Percentiles rank a stretch among this genome's conserved stretches.
These are phyloP conservation scores for Zymoseptoria crescenta DNA, from an alignment of 2,329 filamentous ascomycete genomes.

Conservation along the genomic window DNA sequence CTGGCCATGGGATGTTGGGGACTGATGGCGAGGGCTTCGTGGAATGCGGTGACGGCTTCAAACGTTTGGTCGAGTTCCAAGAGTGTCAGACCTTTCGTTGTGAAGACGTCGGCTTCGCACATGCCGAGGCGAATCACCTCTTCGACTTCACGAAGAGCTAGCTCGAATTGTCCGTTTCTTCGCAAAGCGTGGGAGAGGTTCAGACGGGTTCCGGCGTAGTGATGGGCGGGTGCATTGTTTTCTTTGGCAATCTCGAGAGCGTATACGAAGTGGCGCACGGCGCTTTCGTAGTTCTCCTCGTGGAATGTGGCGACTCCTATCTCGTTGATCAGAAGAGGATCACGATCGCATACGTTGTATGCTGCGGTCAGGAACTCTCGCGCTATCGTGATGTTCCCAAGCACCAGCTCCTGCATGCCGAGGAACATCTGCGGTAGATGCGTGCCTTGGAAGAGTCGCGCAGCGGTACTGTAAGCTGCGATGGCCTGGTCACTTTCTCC, in stretches of 20 bases:
- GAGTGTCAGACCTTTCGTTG: conserved; percentile 74
- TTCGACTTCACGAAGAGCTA: conserved; percentile 74
- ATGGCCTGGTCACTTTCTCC: conserved; percentile 98
- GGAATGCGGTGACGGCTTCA: conserved; percentile 72
- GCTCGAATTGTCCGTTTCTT: conserved; percentile 58
- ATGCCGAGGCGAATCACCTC: conserved; percentile 72
- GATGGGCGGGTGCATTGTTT: conserved; percentile 63
- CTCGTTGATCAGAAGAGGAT: conserved; percentile 89
- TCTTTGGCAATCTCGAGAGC: conserved; percentile 71
- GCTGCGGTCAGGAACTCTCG: conserved; percentile 92
- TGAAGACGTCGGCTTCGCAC: conserved; percentile 70
- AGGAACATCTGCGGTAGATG: conserved; percentile 93
- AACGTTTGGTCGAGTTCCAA: conserved; percentile 67
- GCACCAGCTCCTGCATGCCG: conserved; percentile 94
- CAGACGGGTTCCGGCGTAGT: conserved; percentile 75
- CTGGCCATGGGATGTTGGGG: conserved; percentile 77
- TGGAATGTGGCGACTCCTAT: conserved; percentile 95
- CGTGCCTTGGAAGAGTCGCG: conserved; percentile 89
- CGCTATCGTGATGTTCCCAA: conserved; percentile 89
- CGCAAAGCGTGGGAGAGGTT: conserved; percentile 87
- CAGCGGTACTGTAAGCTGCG: conserved; percentile 92
- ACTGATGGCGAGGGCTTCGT: conserved; percentile 72
- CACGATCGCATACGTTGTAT: conserved; percentile 71
- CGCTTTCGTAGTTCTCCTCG: conserved; percentile 68
- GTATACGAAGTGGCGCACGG: conserved; percentile 67